These are phyloP conservation scores for Viola pubescens DNA, from an alignment of 441 rosid genomes.

Conservation along the genomic window DNA sequence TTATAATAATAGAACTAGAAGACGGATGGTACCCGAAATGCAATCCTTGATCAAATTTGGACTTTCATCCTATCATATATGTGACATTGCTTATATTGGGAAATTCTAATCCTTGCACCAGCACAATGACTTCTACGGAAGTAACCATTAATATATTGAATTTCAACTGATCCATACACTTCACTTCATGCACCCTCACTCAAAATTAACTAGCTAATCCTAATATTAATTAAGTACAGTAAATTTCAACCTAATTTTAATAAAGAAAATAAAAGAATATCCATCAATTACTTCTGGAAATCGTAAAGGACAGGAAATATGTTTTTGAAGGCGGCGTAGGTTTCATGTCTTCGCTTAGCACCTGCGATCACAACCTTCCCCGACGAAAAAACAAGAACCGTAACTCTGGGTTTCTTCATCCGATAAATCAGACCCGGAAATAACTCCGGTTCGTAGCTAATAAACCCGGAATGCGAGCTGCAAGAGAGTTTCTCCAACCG, in stretches of 20 bases:
- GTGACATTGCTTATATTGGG: too few relatives aligned
- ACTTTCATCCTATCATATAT: too few relatives aligned
- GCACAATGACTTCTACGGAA: too few relatives aligned
- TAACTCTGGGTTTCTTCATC: not conserved
- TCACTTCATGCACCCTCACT: too few relatives aligned
- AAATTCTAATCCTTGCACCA: too few relatives aligned
- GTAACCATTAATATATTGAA: too few relatives aligned
- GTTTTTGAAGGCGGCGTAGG: not conserved
- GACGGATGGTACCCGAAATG: constrained; percentile 58
- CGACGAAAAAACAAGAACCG: not conserved
- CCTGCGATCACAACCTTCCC: not conserved
- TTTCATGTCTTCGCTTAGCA: not conserved
- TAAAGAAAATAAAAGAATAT: too few relatives aligned
- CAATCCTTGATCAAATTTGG: constrained; percentile 25
- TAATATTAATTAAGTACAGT: too few relatives aligned
- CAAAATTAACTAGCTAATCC: too few relatives aligned
- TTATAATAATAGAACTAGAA: constrained; percentile 14
- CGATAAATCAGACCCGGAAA: not conserved
- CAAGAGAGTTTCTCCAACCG: not conserved
- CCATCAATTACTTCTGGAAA: not conserved
- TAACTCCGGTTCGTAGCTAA: not conserved
- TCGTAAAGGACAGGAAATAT: not conserved
- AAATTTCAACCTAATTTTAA: too few relatives aligned
- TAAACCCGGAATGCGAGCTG: not conserved
- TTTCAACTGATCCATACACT: too few relatives aligned